Base-by-base conservation (phyloP, 2,329 filamentous ascomycete genomes). In the Chlorencoelia australis region DNA sequence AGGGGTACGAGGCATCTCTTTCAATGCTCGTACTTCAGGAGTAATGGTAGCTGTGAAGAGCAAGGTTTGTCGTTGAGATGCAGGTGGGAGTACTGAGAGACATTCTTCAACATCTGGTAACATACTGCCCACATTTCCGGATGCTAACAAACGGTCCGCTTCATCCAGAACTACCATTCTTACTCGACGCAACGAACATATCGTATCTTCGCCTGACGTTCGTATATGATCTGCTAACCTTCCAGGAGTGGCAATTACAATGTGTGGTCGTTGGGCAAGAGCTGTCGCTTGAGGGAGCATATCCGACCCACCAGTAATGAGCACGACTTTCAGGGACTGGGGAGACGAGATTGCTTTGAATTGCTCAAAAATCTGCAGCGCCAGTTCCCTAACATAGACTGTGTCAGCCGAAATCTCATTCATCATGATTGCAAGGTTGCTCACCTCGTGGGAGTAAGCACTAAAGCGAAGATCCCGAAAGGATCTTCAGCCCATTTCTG, bases 31-130 rank as follows among this genome's bases (percentile, higher is more conserved):
- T 4, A 98, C 87, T 64, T 96, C 89, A 3, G 85, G 78, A 0
- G 91, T 96, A 28, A 98, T 79, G 2, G 91, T 98, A 11, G 91
- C 91, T 7, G 91, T 98, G 64, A 98, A 98, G 3, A 98, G 73
- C 11, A 94, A 74, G 0, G 89, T 98, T 59, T 98, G 88, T n/a
- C 91, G 75, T 53, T 85, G 69, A 1, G 71, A 63, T 4, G 85
- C 73, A 1, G 83, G 77, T 0, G 91, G 91, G 1, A 98, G 70
- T 2, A 80, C 79, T 2, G 76, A 79, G 4, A 98, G 69, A 54
- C 38, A 40, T 33, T 39, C 37, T 27, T 39, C 37, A 8, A 39
- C 37, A 30, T 39, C 37, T 30, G 37, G 37, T n/a, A 39, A 26
- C 37, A 39, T 39, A 31, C 37, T 39, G 29, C 37, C 37, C 17